phyloP scores from a whole-genome alignment of 2,329 filamentous ascomycete genomes.

The Emergomyces africanus region DNA sequence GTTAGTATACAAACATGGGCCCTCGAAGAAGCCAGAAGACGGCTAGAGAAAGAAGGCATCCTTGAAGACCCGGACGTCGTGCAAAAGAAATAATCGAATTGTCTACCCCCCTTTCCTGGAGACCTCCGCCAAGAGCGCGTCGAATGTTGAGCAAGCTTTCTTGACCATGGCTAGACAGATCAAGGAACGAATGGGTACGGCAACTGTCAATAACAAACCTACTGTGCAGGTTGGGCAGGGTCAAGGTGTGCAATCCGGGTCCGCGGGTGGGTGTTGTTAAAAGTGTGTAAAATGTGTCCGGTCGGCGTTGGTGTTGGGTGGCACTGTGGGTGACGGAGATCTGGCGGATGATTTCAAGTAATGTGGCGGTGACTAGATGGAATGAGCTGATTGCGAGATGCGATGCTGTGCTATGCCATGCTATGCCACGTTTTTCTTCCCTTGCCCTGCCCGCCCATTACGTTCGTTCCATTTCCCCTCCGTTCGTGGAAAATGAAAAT shows the following conservation, averaged over 20 bases:
- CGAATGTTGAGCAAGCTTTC: conserved; percentile 99
- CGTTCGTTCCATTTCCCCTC: no score
- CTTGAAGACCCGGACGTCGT: conserved; percentile 58
- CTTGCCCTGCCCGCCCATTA: not conserved
- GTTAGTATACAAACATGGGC: conserved; percentile 97
- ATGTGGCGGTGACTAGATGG: not conserved
- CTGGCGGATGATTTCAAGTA: not conserved
- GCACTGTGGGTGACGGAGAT: not conserved
- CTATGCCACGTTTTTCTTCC: not conserved
- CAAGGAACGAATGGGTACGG: conserved; percentile 99
- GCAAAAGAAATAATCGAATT: conserved; percentile 39
- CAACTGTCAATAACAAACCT: conserved; percentile 95
- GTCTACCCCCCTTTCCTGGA: conserved; percentile 68
- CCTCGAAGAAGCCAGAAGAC: conserved; percentile 85
- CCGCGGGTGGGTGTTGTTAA: conserved; percentile 85
- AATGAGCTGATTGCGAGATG: not conserved
- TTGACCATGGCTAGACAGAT: conserved; percentile 99
- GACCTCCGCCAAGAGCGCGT: conserved; percentile 98
- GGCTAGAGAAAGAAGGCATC: conserved; percentile 93
- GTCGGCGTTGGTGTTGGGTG: not conserved
- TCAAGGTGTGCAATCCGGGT: conserved; percentile 80
- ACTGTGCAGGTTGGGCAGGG: conserved; percentile 92
- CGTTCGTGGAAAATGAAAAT: not conserved
- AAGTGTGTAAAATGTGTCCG: conserved; percentile 50
- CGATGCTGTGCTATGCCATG: not conserved